Evolutionary conservation across 495 filamentous ascomycete genomes (phyloP).

Genomic region (Parathielavia hyrcaniae): DNA sequence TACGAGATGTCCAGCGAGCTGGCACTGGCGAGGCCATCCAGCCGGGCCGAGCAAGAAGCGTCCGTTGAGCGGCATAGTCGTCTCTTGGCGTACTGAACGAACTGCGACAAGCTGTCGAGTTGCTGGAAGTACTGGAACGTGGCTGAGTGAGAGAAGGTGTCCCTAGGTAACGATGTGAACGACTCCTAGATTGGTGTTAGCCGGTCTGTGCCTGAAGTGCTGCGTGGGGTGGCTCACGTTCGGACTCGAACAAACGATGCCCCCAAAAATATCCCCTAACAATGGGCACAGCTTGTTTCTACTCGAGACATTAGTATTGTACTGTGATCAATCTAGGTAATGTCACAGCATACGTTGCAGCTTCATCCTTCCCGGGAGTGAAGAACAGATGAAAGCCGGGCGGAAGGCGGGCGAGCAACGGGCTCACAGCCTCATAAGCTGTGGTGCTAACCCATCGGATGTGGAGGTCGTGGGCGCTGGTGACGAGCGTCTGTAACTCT

Average conservation of each 20-base stretch:
- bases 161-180: conserved; percentile 59
- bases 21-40: conserved; percentile 39
- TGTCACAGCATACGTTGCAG: conserved; percentile 31
- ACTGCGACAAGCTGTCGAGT: conserved; percentile 49
- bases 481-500: conserved; percentile 60
- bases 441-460: conserved; percentile 65
- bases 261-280: conserved; percentile 57
- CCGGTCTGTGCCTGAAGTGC: background rate
- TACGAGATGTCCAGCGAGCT: conserved; percentile 72
- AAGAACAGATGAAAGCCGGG: conserved; percentile 82
- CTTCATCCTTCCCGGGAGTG: conserved; percentile 46
- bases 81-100: conserved; percentile 53
- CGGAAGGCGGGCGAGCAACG: conserved; percentile 66
- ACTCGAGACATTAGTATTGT: background rate
- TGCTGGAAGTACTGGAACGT: conserved; percentile 63
- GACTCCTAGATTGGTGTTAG: conserved; percentile 47
- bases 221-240: conserved; percentile 34
- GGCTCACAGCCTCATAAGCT: conserved; percentile 53
- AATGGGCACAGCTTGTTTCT: conserved; percentile 56
- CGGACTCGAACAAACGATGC: conserved; percentile 47
- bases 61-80: conserved; percentile 47
- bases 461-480: conserved; percentile 64
- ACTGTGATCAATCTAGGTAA: background rate
- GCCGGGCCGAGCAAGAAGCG: conserved; percentile 33
- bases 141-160: conserved; percentile 59